Base-by-base conservation (phyloP, 306 rosid genomes). In the Casuarina glauca region DNA sequence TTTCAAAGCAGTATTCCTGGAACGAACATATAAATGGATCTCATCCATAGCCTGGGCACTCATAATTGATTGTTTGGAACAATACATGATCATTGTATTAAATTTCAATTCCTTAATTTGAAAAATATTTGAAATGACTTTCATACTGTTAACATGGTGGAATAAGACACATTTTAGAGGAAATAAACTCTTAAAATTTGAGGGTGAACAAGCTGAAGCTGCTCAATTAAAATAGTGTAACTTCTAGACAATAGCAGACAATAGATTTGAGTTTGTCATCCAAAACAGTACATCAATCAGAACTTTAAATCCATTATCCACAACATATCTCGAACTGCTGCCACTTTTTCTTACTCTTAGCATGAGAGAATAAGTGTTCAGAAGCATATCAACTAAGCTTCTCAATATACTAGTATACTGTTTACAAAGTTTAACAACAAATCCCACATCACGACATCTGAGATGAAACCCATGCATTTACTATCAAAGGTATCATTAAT, bases 301-400 rank as follows among this genome's bases (percentile, higher is more conserved):
- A n/a, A 63, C 42, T 63, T 63, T 38, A 38, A 63, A 63, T 41
- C 69, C 69, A 63, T 39, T 38, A 17, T n/a, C 69, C 46, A 63
- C 26, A 26, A 63, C 9, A 8, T 36, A 63, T 38, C 46, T 63
- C 69, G 11, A 63, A 63, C 20, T 16, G 9, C 4, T 15, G 69
- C 20, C 44, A 39, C 69, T 62, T 19, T 62, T 62, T 36, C 69
- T 62, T 62, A 62, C 42, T 13, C 17, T 11, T 26, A 62, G 69
- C 69, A 57, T 57, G n/a, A 13, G 19, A 32, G 36, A 6, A 62
- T 15, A 36, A 62, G 35, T 36, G 69, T 36, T 36, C 69, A 13
- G 4, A 5, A 38, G 11, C 44, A 12, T 16, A 36, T 63, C 69
- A 63, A 63, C 69, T 63, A 12, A 26, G 19, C 42, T 36, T 62